phyloP scores from a whole-genome alignment of 2,329 filamentous ascomycete genomes.

The Colletotrichum lindemuthianum region DNA sequence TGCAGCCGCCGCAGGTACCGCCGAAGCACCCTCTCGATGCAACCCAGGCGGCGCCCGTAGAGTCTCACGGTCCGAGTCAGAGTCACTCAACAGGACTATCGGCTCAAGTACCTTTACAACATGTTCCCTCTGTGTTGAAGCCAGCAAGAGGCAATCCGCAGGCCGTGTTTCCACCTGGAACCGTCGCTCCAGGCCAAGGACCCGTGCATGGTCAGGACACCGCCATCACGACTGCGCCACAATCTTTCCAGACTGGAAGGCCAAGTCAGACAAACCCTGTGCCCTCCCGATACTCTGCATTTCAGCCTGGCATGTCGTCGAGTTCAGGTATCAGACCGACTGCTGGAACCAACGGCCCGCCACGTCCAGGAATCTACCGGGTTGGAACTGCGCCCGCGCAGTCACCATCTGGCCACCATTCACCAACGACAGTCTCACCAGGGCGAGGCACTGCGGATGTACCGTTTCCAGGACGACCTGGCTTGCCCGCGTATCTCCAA shows the following conservation, averaged over 20 bases:
- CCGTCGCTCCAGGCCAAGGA: not conserved
- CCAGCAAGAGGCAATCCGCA: slow-evolving; percentile 40
- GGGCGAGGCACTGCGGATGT: rapidly evolving
- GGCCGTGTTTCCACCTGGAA: not conserved
- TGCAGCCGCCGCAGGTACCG: slow-evolving; percentile 40
- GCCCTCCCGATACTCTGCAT: slow-evolving; percentile 4
- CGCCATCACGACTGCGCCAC: too few relatives aligned
- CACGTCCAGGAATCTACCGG: not conserved
- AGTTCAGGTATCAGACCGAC: not conserved
- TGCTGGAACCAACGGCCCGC: not conserved
- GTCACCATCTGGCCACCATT: not conserved
- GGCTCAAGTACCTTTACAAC: slow-evolving; percentile 17
- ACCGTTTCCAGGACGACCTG: not conserved
- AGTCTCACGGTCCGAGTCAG: not conserved
- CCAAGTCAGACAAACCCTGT: not conserved
- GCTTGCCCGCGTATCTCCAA: slow-evolving; percentile 17
- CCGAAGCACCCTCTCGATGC: slow-evolving; percentile 33
- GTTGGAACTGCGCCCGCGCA: slow-evolving; percentile 21
- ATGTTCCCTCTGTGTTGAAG: slow-evolving; percentile 44
- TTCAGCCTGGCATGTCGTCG: slow-evolving; percentile 3
- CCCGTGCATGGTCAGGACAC: too few relatives aligned
- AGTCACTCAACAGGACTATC: not conserved
- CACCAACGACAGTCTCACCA: not conserved
- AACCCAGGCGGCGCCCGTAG: not conserved
- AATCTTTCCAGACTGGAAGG: not conserved